phyloP scores from a whole-genome alignment of 768 basidiomycete species.

The Russula dissimulans region DNA sequence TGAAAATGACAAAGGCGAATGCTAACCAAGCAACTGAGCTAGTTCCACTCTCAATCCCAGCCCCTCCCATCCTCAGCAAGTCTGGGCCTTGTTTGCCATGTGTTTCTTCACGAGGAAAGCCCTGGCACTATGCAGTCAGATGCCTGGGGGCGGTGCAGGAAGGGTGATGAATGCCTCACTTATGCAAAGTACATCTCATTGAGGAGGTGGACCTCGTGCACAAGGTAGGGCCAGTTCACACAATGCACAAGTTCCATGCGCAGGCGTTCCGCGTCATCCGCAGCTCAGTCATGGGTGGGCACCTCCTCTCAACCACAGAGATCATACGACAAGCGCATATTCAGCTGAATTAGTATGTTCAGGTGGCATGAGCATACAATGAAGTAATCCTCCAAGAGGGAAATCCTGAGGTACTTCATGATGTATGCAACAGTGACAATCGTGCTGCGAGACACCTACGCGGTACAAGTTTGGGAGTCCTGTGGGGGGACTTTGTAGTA shows the following conservation, averaged over 20 bases:
- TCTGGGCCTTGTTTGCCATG: no score
- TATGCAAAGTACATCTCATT: slow-evolving; percentile 70
- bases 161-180: neutral
- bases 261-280: slow-evolving; percentile 40
- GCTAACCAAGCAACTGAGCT: no score
- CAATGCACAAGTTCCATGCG: slow-evolving; percentile 55
- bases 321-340: slow-evolving; percentile 92
- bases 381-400: slow-evolving; percentile 89
- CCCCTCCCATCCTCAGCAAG: no score
- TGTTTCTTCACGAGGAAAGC: no score
- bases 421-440: slow-evolving; percentile 97
- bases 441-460: slow-evolving; percentile 94
- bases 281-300: slow-evolving; percentile 69
- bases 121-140: no score
- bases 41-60: no score
- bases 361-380: slow-evolving; percentile 84
- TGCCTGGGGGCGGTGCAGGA: no score
- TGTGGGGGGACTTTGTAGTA: no score
- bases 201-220: slow-evolving; percentile 73
- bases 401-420: slow-evolving; percentile 82
- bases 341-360: slow-evolving; percentile 89
- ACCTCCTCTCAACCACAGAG: slow-evolving; percentile 91
- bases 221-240: slow-evolving; percentile 77
- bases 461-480: slow-evolving; percentile 26
- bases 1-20: no score